Evolutionary conservation across 495 filamentous ascomycete genomes (phyloP).

Genomic region (Aspergillus haitiensis): DNA sequence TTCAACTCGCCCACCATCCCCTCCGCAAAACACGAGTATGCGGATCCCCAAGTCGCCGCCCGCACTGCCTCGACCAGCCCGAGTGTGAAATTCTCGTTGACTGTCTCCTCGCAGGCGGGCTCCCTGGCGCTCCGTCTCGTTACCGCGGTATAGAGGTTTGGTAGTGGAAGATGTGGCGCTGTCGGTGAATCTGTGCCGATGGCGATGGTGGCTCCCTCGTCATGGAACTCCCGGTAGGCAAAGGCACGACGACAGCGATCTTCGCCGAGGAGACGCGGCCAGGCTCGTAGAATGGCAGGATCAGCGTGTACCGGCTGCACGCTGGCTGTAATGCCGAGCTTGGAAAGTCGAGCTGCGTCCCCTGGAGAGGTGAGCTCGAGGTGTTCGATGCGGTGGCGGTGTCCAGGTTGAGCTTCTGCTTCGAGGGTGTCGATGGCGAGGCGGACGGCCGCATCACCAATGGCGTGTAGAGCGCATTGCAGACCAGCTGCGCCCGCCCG

Average conservation of each 20-base stretch:
- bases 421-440: conserved; percentile 55
- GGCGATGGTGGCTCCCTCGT: conserved; percentile 52
- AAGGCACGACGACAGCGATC: conserved; percentile 57
- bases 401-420: conserved; percentile 26
- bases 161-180: conserved; percentile 55
- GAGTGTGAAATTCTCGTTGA: conserved; percentile 56
- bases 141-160: conserved; percentile 60
- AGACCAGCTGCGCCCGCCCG: conserved; percentile 52
- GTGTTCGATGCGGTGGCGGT: conserved; percentile 62
- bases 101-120: conserved; percentile 43
- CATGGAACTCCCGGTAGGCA: conserved; percentile 60
- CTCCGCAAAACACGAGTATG: conserved; percentile 60
- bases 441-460: conserved; percentile 58
- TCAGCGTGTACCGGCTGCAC: conserved; percentile 67
- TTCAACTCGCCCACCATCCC: conserved; percentile 49
- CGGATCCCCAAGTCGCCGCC: conserved; percentile 57
- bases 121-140: conserved; percentile 57
- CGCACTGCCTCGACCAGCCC: conserved; percentile 51
- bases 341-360: conserved; percentile 54
- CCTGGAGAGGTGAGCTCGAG: conserved; percentile 56
- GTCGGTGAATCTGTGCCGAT: conserved; percentile 64
- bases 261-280: conserved; percentile 55
- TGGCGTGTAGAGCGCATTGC: conserved; percentile 64
- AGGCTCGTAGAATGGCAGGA: conserved; percentile 60
- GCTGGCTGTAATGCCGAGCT: conserved; percentile 59